Conservation (phyloP, 192 early-diverging fungal species). For the Paraglomus brasilianum region DNA sequence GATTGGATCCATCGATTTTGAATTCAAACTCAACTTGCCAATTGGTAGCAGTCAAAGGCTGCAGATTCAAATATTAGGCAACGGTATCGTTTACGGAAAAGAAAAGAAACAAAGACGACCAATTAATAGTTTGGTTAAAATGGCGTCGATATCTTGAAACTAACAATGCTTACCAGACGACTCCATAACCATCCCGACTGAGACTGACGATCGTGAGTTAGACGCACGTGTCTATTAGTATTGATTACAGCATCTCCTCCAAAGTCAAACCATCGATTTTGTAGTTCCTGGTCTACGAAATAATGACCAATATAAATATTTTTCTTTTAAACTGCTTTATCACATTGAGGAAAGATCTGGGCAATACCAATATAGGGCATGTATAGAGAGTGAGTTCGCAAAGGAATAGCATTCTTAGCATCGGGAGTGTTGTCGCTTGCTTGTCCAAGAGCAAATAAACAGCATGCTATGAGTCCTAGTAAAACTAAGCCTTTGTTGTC, state of each 20-base stretch:
- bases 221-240: conserved; percentile 79
- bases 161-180: conserved; percentile 49
- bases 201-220: conserved; percentile 79
- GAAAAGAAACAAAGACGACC: not conserved
- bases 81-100: conserved; percentile 1
- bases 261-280: conserved; percentile 93
- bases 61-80: conserved; percentile 40
- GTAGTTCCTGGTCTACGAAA: conserved; percentile 66
- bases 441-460: no score
- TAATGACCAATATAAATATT: not conserved
- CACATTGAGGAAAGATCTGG: not conserved
- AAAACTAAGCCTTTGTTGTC: no score
- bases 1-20: conserved; percentile 73
- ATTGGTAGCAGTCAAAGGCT: conserved; percentile 63
- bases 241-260: conserved; percentile 90
- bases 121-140: not conserved
- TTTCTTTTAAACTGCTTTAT: not conserved
- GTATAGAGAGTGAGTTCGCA: conserved; percentile 51
- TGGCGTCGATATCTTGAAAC: not conserved
- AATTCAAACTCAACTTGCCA: conserved; percentile 95
- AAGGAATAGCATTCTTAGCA: conserved; percentile 28
- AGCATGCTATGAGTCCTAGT: no score
- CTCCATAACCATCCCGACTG: conserved; percentile 85
- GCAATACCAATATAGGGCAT: conserved; percentile 58
- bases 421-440: no score